Base-by-base conservation (phyloP, 2,329 filamentous ascomycete genomes). In the Diaporthe sp. region DNA sequence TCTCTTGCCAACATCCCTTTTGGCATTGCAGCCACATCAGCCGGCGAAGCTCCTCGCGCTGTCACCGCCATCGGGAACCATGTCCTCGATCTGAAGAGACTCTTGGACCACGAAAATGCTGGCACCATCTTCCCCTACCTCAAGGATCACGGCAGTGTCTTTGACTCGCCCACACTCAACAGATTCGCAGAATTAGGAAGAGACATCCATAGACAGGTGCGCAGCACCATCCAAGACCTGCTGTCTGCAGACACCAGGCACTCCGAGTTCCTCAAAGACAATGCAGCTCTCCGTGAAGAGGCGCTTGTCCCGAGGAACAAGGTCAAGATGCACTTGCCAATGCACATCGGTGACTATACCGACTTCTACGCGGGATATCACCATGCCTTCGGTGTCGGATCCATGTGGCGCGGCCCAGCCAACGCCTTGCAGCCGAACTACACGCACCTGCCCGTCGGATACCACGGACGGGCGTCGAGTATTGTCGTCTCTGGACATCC, bases 331-430 rank as follows among this genome's bases (percentile, higher is more conserved):
- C 93, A 96, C 79, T 80, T 96, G 10, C 94, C 94, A 2, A 92
- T 97, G 90, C 86, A 88, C 71, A 94, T 96, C 78, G 93, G 93
- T 35, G 94, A 96, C 81, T 97, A 96, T 82, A 94, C 94, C 1
- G 94, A 97, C 82, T 97, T 97, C 85, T 97, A 94, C 80, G 94
- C 93, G 13, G 94, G 94, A 19, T 85, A 92, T 77, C 93, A 96
- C 81, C 94, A 97, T 83, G 94, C 94, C 25, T 92, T 91, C 84
- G 77, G 79, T 73, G 88, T 93, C 22, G 94, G 93, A 5, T 87
- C 88, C 15, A 87, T 96, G 75, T 95, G 96, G 84, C 90, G 94
- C 56, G 94, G 93, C 0, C 88, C 92, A 0, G 87, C 90, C 55
- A 93, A 94, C 78, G 94, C 94, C 0, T 85, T 97, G 32, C 93